phyloP scores from a whole-genome alignment of 768 basidiomycete species.

The Podaxis pistillaris region DNA sequence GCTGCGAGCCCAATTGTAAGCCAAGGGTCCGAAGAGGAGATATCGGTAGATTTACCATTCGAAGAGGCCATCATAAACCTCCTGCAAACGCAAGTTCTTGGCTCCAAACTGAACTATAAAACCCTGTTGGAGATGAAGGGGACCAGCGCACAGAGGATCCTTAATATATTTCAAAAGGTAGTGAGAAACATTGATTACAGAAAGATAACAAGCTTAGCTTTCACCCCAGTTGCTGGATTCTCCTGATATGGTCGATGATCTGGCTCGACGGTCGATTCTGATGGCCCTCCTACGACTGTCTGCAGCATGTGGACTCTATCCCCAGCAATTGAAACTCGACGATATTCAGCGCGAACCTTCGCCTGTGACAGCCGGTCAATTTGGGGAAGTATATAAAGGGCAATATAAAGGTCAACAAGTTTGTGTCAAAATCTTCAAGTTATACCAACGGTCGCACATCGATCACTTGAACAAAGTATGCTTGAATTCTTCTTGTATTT shows the following conservation, averaged over 20 bases:
- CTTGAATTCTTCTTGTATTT: not conserved
- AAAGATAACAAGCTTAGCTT: not conserved
- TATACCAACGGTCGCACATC: constrained; percentile 21
- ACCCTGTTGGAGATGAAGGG: not conserved
- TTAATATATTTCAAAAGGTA: not conserved
- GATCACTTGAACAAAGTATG: constrained; percentile 23
- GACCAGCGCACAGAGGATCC: not conserved
- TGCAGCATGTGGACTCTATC: not conserved
- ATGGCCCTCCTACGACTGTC: constrained; percentile 7
- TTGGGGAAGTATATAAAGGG: constrained; percentile 29
- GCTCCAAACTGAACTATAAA: not conserved
- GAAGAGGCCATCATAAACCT: not conserved
- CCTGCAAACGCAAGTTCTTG: not conserved
- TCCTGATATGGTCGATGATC: not conserved
- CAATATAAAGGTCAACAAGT: constrained; percentile 19
- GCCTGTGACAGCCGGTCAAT: constrained; percentile 20
- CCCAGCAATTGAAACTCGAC: constrained; percentile 6
- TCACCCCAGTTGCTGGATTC: not conserved
- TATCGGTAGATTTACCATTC: not conserved
- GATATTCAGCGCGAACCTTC: not conserved
- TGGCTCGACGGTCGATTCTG: not conserved
- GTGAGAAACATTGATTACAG: not conserved
- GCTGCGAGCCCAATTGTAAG: constrained; percentile 23
- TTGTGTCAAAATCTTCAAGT: constrained; percentile 25
- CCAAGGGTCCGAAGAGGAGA: not conserved